These are phyloP conservation scores for Colletotrichum kahawae DNA, from an alignment of 2,329 filamentous ascomycete genomes.

Conservation along the genomic window DNA sequence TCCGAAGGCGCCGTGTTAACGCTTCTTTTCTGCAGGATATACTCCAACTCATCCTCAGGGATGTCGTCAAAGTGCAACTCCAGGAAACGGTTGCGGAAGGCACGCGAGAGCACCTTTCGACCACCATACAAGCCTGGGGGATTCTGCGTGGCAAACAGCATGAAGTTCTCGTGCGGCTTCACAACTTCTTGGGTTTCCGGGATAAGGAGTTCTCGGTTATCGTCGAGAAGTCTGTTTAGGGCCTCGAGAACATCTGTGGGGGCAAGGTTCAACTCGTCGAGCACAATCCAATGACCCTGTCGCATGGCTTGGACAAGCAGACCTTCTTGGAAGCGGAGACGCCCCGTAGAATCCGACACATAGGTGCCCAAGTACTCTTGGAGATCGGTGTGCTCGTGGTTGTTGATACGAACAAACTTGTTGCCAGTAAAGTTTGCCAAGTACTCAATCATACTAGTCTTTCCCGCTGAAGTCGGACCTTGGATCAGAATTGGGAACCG, in stretches of 20 bases:
- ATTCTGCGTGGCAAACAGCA: slow-evolving; percentile 98
- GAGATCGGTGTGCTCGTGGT: slow-evolving; percentile 97
- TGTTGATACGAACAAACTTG: slow-evolving; percentile 98
- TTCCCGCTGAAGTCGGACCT: slow-evolving; percentile 94
- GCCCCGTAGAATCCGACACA: slow-evolving; percentile 82
- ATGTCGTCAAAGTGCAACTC: slow-evolving; percentile 99
- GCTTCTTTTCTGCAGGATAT: slow-evolving; percentile 87
- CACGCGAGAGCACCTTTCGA: slow-evolving; percentile 88
- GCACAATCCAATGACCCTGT: slow-evolving; percentile 95
- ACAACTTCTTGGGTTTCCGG: slow-evolving; percentile 96
- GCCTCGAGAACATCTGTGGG: slow-evolving; percentile 97
- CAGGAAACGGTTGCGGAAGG: slow-evolving; percentile 95
- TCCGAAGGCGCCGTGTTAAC: slow-evolving; percentile 88
- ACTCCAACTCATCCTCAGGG: slow-evolving; percentile 89
- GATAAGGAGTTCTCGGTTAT: slow-evolving; percentile 94
- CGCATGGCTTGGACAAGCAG: slow-evolving; percentile 90
- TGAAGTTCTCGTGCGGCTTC: slow-evolving; percentile 91
- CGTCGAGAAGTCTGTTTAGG: slow-evolving; percentile 91
- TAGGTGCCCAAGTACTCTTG: slow-evolving; percentile 98
- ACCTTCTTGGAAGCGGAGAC: slow-evolving; percentile 89
- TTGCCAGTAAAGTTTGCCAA: slow-evolving; percentile 96
- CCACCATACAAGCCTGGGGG: slow-evolving; percentile 95
- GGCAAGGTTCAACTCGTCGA: slow-evolving; percentile 96
- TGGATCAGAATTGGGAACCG: slow-evolving; percentile 95
- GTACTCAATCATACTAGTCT: slow-evolving; percentile 99